Evolutionary conservation across 2,329 filamentous ascomycete genomes (phyloP), one percentile per base, ranked within the genome.

Genomic region (Aspergillus sp.): DNA sequence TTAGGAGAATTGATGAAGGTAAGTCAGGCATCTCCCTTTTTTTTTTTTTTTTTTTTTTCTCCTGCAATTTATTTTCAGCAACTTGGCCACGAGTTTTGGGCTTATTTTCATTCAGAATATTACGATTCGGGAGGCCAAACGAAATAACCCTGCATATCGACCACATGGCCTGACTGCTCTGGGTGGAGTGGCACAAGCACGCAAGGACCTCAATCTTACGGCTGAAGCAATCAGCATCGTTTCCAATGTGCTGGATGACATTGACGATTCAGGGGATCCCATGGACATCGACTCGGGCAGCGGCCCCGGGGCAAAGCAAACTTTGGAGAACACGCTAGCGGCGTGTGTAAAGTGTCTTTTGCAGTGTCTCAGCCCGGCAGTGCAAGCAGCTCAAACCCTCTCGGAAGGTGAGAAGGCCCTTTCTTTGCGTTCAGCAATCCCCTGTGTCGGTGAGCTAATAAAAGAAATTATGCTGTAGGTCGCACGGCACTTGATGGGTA

Each of bases 141-240:
- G 95, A 33, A 93, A 93, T 70, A 97, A 97, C 68, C 84, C 87
- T n/a, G 80, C 81, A 7, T 99, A 98, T 74, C 86, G 90, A 14
- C 88, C 89, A 19, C 82, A 90, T 72, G 90, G 90, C 0, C 84
- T 96, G 62, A 78, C 79, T 55, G 86, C 85, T 35, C 78, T 97
- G 5, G 92, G 90, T 68, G 82, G 86, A 55, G 90, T 93, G 66
- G 84, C 86, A n/a, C 82, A 83, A 39, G 84, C 84, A 14, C 82
- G 89, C 47, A 80, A 82, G 23, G 89, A 93, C 67, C 69, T 91
- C 15, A 85, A 92, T 64, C 79, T 96, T 74, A 85, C 90, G 65
- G 77, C 82, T 4, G 85, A 90, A 24, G 86, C 90, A 4, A 79
- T 84, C 4, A 80, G 80, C 6, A 84, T 96, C 52, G 84, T 90